A percentile compares a stretch with the other conserved stretches of the same genome.
These are phyloP conservation scores for Penicillium sp. DNA, from an alignment of 2,329 filamentous ascomycete species.

Conservation along the genomic window DNA sequence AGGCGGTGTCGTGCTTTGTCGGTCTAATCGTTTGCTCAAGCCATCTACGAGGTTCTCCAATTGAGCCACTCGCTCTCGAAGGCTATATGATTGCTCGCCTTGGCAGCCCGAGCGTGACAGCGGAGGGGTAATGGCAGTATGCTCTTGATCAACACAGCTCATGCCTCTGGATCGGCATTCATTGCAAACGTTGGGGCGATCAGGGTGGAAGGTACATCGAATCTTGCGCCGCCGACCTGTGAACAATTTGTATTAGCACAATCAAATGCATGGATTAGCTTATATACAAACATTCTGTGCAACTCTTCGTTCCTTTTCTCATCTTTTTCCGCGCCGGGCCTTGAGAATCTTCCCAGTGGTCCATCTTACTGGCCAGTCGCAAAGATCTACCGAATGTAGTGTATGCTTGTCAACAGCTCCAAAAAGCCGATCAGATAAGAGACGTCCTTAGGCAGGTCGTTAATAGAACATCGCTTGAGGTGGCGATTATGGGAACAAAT, in stretches of 20 bases:
- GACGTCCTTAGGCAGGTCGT: background rate
- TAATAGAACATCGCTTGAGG: background rate
- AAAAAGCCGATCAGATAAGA: background rate
- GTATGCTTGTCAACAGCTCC: background rate
- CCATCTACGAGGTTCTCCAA: conserved; percentile 40
- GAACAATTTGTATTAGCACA: background rate
- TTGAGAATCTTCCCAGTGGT: conserved; percentile 27
- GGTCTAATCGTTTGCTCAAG: conserved; percentile 34
- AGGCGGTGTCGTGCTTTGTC: conserved; percentile 14
- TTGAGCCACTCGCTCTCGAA: conserved; percentile 41
- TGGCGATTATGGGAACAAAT: background rate
- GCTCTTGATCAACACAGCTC: conserved; percentile 44
- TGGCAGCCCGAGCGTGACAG: background rate
- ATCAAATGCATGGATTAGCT: background rate
- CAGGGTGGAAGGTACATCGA: conserved; percentile 42
- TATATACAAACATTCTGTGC: conserved; percentile 40
- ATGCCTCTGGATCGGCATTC: conserved; percentile 44
- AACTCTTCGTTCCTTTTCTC: conserved; percentile 48
- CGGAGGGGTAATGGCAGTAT: conserved; percentile 15
- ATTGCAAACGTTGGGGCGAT: conserved; percentile 38
- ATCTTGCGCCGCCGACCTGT: conserved; percentile 45
- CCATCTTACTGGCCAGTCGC: conserved; percentile 13
- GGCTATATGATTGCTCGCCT: conserved; percentile 36
- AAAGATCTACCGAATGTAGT: background rate
- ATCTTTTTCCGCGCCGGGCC: conserved; percentile 45